Evolutionary conservation across 441 rosid species (phyloP).

Genomic region (Croton setiger): DNA sequence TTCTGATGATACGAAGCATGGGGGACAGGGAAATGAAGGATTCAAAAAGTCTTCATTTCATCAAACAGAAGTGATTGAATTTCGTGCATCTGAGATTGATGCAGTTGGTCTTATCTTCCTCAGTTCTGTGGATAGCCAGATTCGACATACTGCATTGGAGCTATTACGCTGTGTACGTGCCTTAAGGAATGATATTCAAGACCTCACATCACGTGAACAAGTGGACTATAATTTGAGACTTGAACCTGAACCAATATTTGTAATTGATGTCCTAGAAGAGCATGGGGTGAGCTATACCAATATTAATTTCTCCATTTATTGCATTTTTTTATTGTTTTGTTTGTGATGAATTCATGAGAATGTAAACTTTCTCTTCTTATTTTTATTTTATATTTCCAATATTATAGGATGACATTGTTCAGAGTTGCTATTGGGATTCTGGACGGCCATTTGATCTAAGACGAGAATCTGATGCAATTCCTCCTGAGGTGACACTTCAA

Average conservation of each 20-base stretch:
- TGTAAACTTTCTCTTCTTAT: slow-evolving; percentile 19
- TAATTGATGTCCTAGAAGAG: slow-evolving; percentile 95
- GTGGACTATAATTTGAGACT: slow-evolving; percentile 58
- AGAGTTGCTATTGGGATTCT: slow-evolving; percentile 96
- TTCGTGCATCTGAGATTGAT: slow-evolving; percentile 91
- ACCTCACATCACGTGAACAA: slow-evolving; percentile 55
- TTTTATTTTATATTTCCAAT: slow-evolving; percentile 20
- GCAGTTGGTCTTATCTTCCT: slow-evolving; percentile 98
- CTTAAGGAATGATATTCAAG: slow-evolving; percentile 85
- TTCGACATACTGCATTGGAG: slow-evolving; percentile 96
- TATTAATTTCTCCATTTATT: slow-evolving; percentile 9
- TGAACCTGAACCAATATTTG: slow-evolving; percentile 89
- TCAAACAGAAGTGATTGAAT: slow-evolving; percentile 75
- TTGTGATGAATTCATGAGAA: slow-evolving; percentile 21
- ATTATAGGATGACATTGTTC: slow-evolving; percentile 95
- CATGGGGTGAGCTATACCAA: slow-evolving; percentile 71
- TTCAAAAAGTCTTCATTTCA: slow-evolving; percentile 75
- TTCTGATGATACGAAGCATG: slow-evolving; percentile 47
- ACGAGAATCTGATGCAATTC: slow-evolving; percentile 88
- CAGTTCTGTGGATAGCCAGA: slow-evolving; percentile 97
- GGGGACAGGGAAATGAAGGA: slow-evolving; percentile 51
- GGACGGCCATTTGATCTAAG: slow-evolving; percentile 93
- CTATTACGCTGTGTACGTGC: slow-evolving; percentile 96
- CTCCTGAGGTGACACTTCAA: slow-evolving; percentile 94
- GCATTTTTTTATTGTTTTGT: slow-evolving; percentile 18